Percentiles rank a stretch among this genome's conserved stretches.
Conservation (phyloP, 2,329 filamentous ascomycete genomes). For the Cordyceps cicadae region DNA sequence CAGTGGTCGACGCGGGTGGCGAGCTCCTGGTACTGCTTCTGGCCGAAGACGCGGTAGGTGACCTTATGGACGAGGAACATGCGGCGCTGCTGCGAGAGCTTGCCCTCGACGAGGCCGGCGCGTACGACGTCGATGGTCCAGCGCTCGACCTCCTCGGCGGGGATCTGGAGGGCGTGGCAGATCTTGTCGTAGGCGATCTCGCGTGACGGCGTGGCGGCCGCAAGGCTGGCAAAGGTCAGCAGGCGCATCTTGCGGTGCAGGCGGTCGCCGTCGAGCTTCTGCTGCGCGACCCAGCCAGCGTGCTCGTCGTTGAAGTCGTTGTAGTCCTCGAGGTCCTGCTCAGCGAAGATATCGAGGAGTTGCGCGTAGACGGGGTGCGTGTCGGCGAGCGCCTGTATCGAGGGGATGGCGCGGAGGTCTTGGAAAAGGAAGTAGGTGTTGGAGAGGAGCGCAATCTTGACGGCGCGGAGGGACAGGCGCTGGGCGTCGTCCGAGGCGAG, state of each 20-base stretch:
- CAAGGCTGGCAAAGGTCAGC: slow-evolving; percentile 82
- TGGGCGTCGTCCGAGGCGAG: slow-evolving; percentile 52
- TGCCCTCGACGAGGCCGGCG: slow-evolving; percentile 89
- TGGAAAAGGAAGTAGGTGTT: slow-evolving; percentile 60
- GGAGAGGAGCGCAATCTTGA: slow-evolving; percentile 46
- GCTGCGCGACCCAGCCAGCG: slow-evolving; percentile 71
- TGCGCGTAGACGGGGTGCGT: slow-evolving; percentile 81
- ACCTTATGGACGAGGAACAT: slow-evolving; percentile 94
- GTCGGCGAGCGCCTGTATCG: slow-evolving; percentile 78
- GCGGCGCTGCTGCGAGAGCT: slow-evolving; percentile 84
- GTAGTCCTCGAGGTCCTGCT: slow-evolving; percentile 91
- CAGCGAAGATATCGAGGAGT: slow-evolving; percentile 89
- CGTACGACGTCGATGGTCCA: slow-evolving; percentile 99
- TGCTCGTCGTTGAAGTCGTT: slow-evolving; percentile 92
- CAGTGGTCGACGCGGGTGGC: slow-evolving; percentile 85
- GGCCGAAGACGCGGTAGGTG: slow-evolving; percentile 92
- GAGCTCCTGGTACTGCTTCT: slow-evolving; percentile 97
- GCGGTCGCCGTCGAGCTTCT: slow-evolving; percentile 61
- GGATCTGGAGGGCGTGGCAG: slow-evolving; percentile 74
- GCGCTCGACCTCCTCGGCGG: slow-evolving; percentile 80
- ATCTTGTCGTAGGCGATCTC: slow-evolving; percentile 85
- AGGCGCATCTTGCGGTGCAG: slow-evolving; percentile 95
- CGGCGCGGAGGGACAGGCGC: slow-evolving; percentile 48
- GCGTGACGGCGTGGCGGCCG: slow-evolving; percentile 72
- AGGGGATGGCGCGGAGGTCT: slow-evolving; percentile 72